phyloP scores from a whole-genome alignment of 768 basidiomycete genomes.

The Suillus plorans region DNA sequence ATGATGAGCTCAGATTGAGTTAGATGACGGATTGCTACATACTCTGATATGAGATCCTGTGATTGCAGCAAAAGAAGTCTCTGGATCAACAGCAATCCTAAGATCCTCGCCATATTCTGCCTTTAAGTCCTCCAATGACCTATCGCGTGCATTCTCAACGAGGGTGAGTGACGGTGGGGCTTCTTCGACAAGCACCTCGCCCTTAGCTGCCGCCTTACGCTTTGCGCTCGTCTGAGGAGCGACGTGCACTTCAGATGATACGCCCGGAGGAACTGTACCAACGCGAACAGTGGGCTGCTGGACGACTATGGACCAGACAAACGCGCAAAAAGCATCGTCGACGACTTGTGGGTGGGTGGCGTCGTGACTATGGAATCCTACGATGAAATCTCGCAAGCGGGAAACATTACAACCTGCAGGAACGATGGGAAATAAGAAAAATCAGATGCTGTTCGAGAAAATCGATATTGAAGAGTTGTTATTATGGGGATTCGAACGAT shows the following conservation, averaged over 20 bases:
- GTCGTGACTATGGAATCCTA: slow-evolving; percentile 56
- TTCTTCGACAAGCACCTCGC: slow-evolving; percentile 45
- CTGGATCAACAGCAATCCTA: slow-evolving; percentile 73
- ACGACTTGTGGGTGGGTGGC: slow-evolving; percentile 48
- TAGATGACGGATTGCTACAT: slow-evolving; percentile 23
- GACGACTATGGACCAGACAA: slow-evolving; percentile 79
- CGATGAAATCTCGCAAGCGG: slow-evolving; percentile 70
- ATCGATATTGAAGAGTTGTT: slow-evolving; percentile 19
- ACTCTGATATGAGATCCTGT: slow-evolving; percentile 87
- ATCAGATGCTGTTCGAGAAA: slow-evolving; percentile 14
- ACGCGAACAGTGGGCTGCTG: slow-evolving; percentile 74
- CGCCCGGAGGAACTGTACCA: slow-evolving; percentile 63
- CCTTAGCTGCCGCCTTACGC: slow-evolving; percentile 61
- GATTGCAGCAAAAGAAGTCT: slow-evolving; percentile 73
- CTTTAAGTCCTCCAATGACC: slow-evolving; percentile 56
- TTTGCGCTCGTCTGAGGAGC: slow-evolving; percentile 73
- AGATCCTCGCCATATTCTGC: slow-evolving; percentile 59
- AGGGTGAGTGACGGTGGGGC: slow-evolving; percentile 47
- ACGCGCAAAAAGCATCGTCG: slow-evolving; percentile 76
- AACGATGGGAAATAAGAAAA: slow-evolving; percentile 12
- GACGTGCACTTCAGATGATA: slow-evolving; percentile 68
- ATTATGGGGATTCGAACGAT: slow-evolving; percentile 46
- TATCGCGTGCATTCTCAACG: slow-evolving; percentile 54
- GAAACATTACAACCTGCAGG: slow-evolving; percentile 67
- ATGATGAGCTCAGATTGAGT: slow-evolving; percentile 12